Evolutionary conservation across 805 yeast species (phyloP).

Genomic region (Metschnikowia lunata): DNA sequence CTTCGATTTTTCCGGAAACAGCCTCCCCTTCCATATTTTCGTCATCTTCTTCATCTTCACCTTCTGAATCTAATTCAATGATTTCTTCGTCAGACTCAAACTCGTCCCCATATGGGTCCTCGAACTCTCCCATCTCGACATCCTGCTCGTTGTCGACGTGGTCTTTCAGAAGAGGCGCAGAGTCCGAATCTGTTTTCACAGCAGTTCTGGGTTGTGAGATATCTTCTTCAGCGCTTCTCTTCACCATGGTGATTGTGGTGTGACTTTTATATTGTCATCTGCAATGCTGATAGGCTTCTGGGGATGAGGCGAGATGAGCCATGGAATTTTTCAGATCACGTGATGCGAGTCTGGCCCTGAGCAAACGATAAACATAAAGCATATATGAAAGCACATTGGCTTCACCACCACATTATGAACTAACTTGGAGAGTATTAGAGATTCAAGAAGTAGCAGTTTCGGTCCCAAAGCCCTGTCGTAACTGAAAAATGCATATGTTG

Average conservation of each 20-base stretch:
- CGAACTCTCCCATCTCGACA: slow-evolving; percentile 76
- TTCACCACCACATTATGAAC: too few relatives aligned
- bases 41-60: slow-evolving; percentile 35
- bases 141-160: slow-evolving; percentile 33
- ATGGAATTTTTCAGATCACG: slow-evolving; percentile 13
- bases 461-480: too few relatives aligned
- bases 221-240: slow-evolving; percentile 16
- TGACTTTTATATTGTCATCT: too few relatives aligned
- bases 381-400: too few relatives aligned
- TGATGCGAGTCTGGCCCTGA: neutral
- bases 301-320: slow-evolving; percentile 1
- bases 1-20: slow-evolving; percentile 16
- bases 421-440: too few relatives aligned
- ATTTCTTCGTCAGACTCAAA: slow-evolving; percentile 89
- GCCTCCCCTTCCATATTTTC: slow-evolving; percentile 37
- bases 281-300: neutral
- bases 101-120: slow-evolving; percentile 86
- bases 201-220: slow-evolving; percentile 23
- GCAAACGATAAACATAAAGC: too few relatives aligned
- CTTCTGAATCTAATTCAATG: slow-evolving; percentile 63
- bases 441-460: too few relatives aligned
- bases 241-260: slow-evolving; percentile 8
- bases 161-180: slow-evolving; percentile 39
- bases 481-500: too few relatives aligned
- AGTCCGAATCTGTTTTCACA: slow-evolving; percentile 31